Conservation (phyloP, 2,329 filamentous ascomycete species). For the Exophiala xenobiotica region DNA sequence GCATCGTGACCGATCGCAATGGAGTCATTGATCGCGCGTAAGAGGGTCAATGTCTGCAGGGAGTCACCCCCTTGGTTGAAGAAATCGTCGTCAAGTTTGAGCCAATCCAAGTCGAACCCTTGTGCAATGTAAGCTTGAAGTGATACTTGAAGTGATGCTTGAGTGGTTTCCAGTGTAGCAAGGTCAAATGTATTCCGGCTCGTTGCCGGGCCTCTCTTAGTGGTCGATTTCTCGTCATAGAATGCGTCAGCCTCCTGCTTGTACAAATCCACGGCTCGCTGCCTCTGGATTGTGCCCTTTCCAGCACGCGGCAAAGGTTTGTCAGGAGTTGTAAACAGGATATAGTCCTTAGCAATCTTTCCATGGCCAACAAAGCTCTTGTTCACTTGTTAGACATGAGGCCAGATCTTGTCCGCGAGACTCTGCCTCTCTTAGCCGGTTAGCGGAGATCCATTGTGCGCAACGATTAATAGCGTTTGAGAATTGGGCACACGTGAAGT, state of each 20-base stretch:
- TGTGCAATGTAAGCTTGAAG: neutral
- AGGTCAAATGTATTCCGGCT: too few relatives aligned
- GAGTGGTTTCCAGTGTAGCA: too few relatives aligned
- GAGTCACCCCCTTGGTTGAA: neutral
- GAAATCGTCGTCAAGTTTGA: neutral
- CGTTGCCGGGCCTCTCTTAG: too few relatives aligned
- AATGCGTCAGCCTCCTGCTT: conserved; percentile 36
- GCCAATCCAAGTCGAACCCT: neutral
- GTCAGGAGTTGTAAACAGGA: conserved; percentile 34
- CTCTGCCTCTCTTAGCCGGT: too few relatives aligned
- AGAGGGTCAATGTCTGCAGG: neutral
- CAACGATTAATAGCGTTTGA: too few relatives aligned
- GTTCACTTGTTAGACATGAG: too few relatives aligned
- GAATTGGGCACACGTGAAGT: too few relatives aligned
- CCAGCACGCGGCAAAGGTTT: conserved; percentile 38
- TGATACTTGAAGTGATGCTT: neutral
- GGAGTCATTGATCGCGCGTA: neutral
- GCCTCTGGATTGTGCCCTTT: conserved; percentile 41
- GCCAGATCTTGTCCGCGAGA: too few relatives aligned
- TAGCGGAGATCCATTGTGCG: too few relatives aligned
- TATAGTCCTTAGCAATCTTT: conserved; percentile 30
- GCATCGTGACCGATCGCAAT: neutral
- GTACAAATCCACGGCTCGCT: conserved; percentile 15
- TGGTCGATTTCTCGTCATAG: conserved; percentile 29
- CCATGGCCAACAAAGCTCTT: too few relatives aligned